Percentiles rank a stretch among this genome's conserved stretches.
Conservation (phyloP, 2,329 filamentous ascomycete species). For the Truncatella angustata region DNA sequence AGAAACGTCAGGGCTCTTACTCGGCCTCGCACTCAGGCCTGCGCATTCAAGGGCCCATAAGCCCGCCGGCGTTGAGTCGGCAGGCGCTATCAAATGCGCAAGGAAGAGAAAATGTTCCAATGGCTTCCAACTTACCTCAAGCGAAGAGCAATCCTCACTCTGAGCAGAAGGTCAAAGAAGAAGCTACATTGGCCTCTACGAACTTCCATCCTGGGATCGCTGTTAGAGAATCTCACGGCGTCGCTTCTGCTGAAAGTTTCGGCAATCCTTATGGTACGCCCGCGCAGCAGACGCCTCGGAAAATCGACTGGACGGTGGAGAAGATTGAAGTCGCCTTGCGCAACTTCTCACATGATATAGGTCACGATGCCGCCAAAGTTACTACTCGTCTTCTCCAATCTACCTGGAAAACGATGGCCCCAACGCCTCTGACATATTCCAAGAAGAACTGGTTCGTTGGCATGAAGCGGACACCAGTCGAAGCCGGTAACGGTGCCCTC, state of each 20-base stretch:
- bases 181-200: conserved; percentile 16
- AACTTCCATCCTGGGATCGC: conserved; percentile 12
- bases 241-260: conserved; percentile 2
- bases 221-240: conserved; percentile 15
- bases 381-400: conserved; percentile 42
- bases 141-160: conserved; percentile 13
- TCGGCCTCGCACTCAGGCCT: conserved; percentile 17
- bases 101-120: conserved; percentile 10
- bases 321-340: conserved; percentile 41
- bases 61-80: conserved; percentile 15
- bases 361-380: conserved; percentile 43
- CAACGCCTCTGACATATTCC: conserved; percentile 37
- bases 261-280: conserved; percentile 23
- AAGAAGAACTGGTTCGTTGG: conserved; percentile 48
- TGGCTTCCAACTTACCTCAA: conserved; percentile 19
- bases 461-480: conserved; percentile 34
- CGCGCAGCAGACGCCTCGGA: conserved; percentile 29
- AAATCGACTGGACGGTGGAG: conserved; percentile 39
- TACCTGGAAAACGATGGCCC: conserved; percentile 38
- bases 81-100: conserved; percentile 13
- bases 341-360: conserved; percentile 41
- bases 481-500: conserved; percentile 38
- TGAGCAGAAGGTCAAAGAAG: conserved; percentile 16
- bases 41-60: conserved; percentile 19
- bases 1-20: conserved; percentile 9